phyloP scores from a whole-genome alignment of 2,329 filamentous ascomycete species.

The Xylaria digitata region DNA sequence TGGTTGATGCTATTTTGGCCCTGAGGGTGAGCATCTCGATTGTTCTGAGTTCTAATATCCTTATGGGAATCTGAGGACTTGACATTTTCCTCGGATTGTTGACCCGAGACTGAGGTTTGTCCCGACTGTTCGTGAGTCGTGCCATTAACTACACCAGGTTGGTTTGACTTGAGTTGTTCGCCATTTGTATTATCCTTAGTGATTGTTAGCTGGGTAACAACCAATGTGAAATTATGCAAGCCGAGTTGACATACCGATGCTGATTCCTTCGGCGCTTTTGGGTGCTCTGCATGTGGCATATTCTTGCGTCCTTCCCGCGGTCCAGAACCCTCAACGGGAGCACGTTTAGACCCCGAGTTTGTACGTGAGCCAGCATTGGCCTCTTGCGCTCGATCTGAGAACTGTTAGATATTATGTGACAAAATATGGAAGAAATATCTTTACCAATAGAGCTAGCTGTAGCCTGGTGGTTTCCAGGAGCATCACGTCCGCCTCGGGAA shows the following conservation, averaged over 20 bases:
- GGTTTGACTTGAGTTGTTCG: slow-evolving; percentile 40
- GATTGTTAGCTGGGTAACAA: slow-evolving; percentile 18
- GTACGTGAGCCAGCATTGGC: slow-evolving; percentile 47
- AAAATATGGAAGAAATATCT: neutral
- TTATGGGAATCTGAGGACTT: slow-evolving; percentile 41
- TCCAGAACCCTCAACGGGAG: slow-evolving; percentile 55
- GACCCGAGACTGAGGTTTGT: slow-evolving; percentile 33
- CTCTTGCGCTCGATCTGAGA: slow-evolving; percentile 44
- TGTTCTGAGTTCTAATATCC: slow-evolving; percentile 38
- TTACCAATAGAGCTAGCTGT: slow-evolving; percentile 41
- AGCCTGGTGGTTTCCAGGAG: slow-evolving; percentile 40
- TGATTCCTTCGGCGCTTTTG: slow-evolving; percentile 55
- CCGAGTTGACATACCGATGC: slow-evolving; percentile 36
- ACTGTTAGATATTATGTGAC: slow-evolving; percentile 33
- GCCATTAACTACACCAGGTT: slow-evolving; percentile 37
- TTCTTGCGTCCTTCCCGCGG: slow-evolving; percentile 62
- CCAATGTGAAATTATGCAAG: neutral
- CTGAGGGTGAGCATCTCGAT: slow-evolving; percentile 41
- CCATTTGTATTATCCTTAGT: slow-evolving; percentile 36
- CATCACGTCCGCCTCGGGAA: slow-evolving; percentile 48
- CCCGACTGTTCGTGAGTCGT: slow-evolving; percentile 31
- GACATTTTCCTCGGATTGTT: slow-evolving; percentile 40
- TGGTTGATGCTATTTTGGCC: slow-evolving; percentile 40
- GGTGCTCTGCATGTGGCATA: slow-evolving; percentile 53
- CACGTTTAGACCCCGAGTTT: slow-evolving; percentile 58